Conservation (phyloP, 768 basidiomycete genomes). For the Termitomyces sp. region DNA sequence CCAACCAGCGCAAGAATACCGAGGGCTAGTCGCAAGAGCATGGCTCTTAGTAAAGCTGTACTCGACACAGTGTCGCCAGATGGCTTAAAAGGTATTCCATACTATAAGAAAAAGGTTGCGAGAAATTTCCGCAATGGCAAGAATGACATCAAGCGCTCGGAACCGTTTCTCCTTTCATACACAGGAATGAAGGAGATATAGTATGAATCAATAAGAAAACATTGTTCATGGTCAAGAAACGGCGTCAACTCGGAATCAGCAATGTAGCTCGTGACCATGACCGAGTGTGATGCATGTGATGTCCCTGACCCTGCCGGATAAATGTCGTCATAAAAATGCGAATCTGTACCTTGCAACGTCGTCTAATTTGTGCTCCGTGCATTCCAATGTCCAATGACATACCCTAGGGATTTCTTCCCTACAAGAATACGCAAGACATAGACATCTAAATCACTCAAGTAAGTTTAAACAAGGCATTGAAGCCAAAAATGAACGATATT, state of each 20-base stretch:
- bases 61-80: neutral
- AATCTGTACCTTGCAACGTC: neutral
- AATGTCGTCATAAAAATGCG: slow-evolving; percentile 8
- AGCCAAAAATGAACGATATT: neutral
- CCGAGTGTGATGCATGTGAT: neutral
- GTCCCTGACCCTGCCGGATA: slow-evolving; percentile 7
- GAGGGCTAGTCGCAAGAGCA: slow-evolving; percentile 28
- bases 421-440: no score
- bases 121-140: slow-evolving; percentile 22
- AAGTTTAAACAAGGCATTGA: neutral
- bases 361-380: neutral
- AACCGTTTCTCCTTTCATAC: slow-evolving; percentile 13
- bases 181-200: slow-evolving; percentile 5
- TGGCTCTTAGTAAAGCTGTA: slow-evolving; percentile 15
- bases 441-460: neutral
- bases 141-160: slow-evolving; percentile 2
- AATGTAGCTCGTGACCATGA: slow-evolving; percentile 14
- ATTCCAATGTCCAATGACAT: neutral
- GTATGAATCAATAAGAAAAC: neutral
- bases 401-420: no score
- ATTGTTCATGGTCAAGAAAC: slow-evolving; percentile 5
- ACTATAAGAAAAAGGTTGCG: slow-evolving; percentile 7
- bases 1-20: slow-evolving; percentile 34
- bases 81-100: slow-evolving; percentile 14
- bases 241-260: slow-evolving; percentile 22